Evolutionary conservation across 306 rosid species (phyloP), one percentile per base, ranked within the genome.

Genomic region (Quercus alba): DNA sequence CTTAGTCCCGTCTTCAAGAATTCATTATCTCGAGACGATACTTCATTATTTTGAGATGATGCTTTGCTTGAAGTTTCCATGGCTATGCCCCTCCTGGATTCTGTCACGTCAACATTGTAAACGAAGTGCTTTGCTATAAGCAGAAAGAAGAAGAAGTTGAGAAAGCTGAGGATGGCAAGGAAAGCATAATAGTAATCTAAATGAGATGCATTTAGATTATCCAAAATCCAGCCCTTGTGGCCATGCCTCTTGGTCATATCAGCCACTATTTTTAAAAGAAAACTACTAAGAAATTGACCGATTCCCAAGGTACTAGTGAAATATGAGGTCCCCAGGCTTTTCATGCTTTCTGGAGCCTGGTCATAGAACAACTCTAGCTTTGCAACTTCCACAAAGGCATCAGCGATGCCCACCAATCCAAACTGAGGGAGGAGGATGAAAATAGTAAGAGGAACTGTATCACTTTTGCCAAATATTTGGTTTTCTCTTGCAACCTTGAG

Each of bases 331-430:
- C 97, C 98, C 5, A 94, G 83, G 71, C 97, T 94, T 64, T 94
- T 92, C 94, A 89, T 88, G 74, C 87, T 84, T 59, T 86, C 81
- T 5, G 98, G 98, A 13, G 97, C 97, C 74, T 94, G 98, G 77
- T 91, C 97, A 31, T 92, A 94, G 84, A 94, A 94, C 21, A 92
- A 81, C 83, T 94, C 98, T 2, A 92, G 11, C 89, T 88, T 94
- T 1, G 97, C 97, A 1, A 87, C 80, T 78, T 94, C 98, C 2
- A 82, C 88, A 1, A 89, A 89, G 70, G 88, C 84, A 58, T 94
- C 97, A 15, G 94, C 90, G 46, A 92, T 66, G 6, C 98, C 97
- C 4, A 77, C 57, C 74, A 94, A 68, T 12, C 92, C 93, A 81
- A 86, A 92, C 31, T 94, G 98, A 62, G 97, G 98, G 5, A 92